Base-by-base conservation (phyloP, 2,329 filamentous ascomycete genomes). In the Scleromitrula shiraiana region DNA sequence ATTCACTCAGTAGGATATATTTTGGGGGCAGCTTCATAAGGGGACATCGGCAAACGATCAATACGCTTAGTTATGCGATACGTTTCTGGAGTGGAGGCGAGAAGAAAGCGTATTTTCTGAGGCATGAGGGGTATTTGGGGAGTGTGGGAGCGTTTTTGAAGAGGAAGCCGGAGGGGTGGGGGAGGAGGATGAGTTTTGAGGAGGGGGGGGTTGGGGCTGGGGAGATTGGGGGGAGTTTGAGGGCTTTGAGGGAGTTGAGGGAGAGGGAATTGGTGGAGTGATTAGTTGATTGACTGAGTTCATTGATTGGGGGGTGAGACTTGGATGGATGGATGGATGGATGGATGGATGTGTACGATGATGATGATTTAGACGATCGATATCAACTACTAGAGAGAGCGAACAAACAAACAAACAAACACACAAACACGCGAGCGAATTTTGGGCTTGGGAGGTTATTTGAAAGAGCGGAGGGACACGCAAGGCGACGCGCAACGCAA, bases 1-100 rank as follows among this genome's bases (percentile, higher is more conserved):
- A 98, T 69, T 79, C 84, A 38, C 74, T 97, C 22, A 85, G 87
- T 54, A 82, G 91, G 62, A 97, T 98, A 52, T 98, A 98, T 71
- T 98, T 98, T 67, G 93, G 93, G 19, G 93, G 93, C 20, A 93
- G 86, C 6, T 98, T 97, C 65, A 97, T 98, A 63, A 83, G 93
- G 35, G 93, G 93, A 33, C 93, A 98, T 66, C 82, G 86, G 14
- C 93, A 97, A 69, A 98, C 93, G 10, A 98, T 98, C 80, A 95
- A 97, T 67, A 97, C 93, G 0, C 74, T 98, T 8, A 90, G 85
- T 47, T 98, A 95, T 63, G 93, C 91, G 63, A 96, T 98, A 69
- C 88, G 88, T 59, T 98, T 97, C 69, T 98, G 93, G 93, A 89
- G 85, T 57, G 88, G 93, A 63, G 91, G 90, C 35, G 76, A 82